Evolutionary conservation across 768 basidiomycete species (phyloP), one percentile per base, ranked within the genome.

Genomic region (Boletus patriciae): DNA sequence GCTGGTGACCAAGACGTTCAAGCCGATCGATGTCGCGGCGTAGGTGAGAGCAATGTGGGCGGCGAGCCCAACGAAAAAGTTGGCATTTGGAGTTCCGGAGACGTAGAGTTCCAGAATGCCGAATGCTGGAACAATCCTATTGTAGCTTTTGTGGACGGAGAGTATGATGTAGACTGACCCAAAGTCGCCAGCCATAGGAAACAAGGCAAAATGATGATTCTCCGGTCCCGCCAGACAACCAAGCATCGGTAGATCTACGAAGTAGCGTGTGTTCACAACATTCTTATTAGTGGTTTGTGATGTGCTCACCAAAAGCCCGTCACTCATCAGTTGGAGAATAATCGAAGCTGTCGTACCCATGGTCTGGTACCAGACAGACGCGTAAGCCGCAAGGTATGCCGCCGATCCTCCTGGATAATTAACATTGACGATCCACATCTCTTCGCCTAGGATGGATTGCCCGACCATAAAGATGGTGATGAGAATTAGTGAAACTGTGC

Each of bases 341-440:
- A 72, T 58, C 4, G 65, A 65, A 7, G 68, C 62, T 2, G 58
- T 50, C 5, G 70, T 63, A 6, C 71, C 69, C 37, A 74, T 50
- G 0, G 70, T 73, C 38, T 52, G 49, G 27, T 62, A 62, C 59
- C 70, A 68, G 3, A 63, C 62, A 4, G 63, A 54, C 16, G 64
- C 55, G 38, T 70, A 52, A 23, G 61, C 54, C 23, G 38, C 46
- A 13, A 73, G 56, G 53, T 76, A 76, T 13, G 59, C 67, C 7
- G 62, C 64, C 27, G 68, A 66, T 3, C 75, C 74, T 11, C 73
- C 73, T 6, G 74, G 73, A 31, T 63, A 70, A 31, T 69, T 47
- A 6, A 63, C 57, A 50, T 73, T 61, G 7, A 70, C 60, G 10
- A 76, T 63, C 75, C 74, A 76, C 58, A 69, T 67, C 46, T 69